Base-by-base conservation (phyloP, 371 early-diverging fungal species). In the Conidiobolus incongruus region DNA sequence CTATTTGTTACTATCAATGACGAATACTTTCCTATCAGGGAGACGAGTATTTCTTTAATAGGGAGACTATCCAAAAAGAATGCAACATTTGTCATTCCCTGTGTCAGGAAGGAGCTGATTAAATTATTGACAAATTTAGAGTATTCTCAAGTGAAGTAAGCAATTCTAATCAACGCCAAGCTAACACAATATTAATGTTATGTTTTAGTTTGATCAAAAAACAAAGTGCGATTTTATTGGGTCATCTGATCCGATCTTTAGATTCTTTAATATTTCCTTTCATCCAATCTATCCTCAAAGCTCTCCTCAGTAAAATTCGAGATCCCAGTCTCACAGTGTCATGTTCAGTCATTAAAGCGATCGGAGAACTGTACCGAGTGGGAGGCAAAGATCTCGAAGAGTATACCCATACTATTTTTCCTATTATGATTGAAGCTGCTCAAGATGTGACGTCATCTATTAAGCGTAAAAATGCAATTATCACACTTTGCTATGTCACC, bases 61-160 rank as follows among this genome's bases (percentile, higher is more conserved):
- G 93, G 94, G 5, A 67, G 94, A 20, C 59, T 95, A 23, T n/a
- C n/a, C n/a, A n/a, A n/a, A n/a, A n/a, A n/a, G n/a, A n/a, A n/a
- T n/a, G n/a, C n/a, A n/a, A n/a, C 91, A 0, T 87, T 87, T 51
- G 82, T 92, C 6, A 75, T 91, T 77, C 79, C 97, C 1, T 79
- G 79, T 0, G 61, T 96, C 15, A 62, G 92, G 31, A 81, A 86
- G 50, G 75, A 81, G 0, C 52, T 93, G 17, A 81, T 89, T 40
- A 87, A 89, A 51, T 65, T 96, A 0, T 55, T 96, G 44, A 85
- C 88, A 1, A 90, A 92, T 53, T 54, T 96, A 15, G 91, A 93
- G 59, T 89, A 82, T 52, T n/a, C n/a, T n/a, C n/a, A n/a, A n/a
- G n/a, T n/a, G n/a, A n/a, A n/a, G n/a, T n/a, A n/a, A n/a, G n/a